A percentile compares a stretch with the other conserved stretches of the same genome.
These are phyloP conservation scores for Rhizophagus sp. DNA, from an alignment of 192 early-diverging fungal species.

Conservation along the genomic window DNA sequence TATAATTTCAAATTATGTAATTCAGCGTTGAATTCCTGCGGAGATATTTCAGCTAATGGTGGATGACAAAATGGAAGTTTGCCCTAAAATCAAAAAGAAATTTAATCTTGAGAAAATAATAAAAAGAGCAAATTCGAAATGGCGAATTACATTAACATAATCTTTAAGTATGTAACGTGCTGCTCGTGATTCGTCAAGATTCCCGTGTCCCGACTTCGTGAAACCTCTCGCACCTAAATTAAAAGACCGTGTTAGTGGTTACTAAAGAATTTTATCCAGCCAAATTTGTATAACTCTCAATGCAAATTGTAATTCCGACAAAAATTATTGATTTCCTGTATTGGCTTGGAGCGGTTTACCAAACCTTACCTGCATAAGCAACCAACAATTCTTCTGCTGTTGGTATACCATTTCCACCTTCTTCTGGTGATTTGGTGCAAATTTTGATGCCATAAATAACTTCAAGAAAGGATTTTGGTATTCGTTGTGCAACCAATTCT, in stretches of 20 bases:
- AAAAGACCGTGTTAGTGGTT: not conserved
- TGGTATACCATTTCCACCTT: conserved; percentile 74
- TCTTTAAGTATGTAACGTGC: conserved; percentile 98
- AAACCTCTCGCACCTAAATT: conserved; percentile 82
- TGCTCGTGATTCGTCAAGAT: conserved; percentile 96
- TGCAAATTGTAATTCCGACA: too few species aligned
- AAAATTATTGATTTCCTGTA: too few species aligned
- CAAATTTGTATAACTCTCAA: too few species aligned
- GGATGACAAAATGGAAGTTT: conserved; percentile 90
- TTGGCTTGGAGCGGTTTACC: too few species aligned
- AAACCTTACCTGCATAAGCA: conserved; percentile 76
- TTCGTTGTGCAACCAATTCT: conserved; percentile 74
- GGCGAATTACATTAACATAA: conserved; percentile 75
- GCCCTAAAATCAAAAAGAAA: conserved; percentile 53
- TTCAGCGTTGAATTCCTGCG: conserved; percentile 81
- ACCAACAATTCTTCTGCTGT: conserved; percentile 89
- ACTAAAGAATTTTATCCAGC: not conserved
- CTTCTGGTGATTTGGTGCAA: conserved; percentile 69
- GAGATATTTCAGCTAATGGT: conserved; percentile 65
- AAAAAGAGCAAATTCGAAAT: not conserved
- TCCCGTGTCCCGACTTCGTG: conserved; percentile 89
- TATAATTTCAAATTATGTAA: conserved; percentile 68
- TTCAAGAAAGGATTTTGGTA: conserved; percentile 88
- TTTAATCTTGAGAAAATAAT: not conserved
- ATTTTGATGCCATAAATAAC: conserved; percentile 93